Evolutionary conservation across 2,329 filamentous ascomycete species (phyloP).

Genomic region (Trichophyton schoenleinii): DNA sequence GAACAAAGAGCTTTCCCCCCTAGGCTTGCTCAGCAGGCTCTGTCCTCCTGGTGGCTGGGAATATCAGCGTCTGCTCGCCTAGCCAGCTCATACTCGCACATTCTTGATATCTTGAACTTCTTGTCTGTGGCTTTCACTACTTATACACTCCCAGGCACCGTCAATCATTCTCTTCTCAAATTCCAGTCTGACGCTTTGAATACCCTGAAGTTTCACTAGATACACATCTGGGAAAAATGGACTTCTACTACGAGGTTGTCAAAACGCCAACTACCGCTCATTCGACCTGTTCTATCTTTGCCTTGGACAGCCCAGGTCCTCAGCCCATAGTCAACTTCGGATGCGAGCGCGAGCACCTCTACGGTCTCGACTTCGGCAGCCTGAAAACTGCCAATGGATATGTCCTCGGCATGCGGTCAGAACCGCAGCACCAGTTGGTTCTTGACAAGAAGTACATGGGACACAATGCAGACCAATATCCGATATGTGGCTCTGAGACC

Average conservation of each 20-base stretch:
- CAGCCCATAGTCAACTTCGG: neutral
- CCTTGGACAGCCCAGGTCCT: neutral
- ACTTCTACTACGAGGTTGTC: neutral
- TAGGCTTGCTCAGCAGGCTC: neutral
- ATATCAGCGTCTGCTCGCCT: neutral
- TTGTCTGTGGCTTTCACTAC: neutral
- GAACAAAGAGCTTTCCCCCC: neutral
- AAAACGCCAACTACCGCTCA: slow-evolving; percentile 6
- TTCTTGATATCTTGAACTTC: neutral
- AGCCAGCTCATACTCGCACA: neutral
- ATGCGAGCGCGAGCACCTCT: neutral
- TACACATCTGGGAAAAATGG: neutral
- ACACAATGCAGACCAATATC: neutral
- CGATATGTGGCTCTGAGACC: neutral
- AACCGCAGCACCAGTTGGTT: neutral
- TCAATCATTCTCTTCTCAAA: neutral
- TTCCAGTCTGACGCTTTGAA: neutral
- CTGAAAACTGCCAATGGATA: neutral
- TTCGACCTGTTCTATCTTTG: slow-evolving; percentile 10
- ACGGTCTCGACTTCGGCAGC: neutral
- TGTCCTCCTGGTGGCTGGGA: neutral
- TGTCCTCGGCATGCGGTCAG: neutral
- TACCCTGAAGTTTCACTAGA: neutral
- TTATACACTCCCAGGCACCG: neutral
- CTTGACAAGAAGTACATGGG: neutral